phyloP scores from a whole-genome alignment of 169 alveolate species.

The Plasmodium adleri region DNA sequence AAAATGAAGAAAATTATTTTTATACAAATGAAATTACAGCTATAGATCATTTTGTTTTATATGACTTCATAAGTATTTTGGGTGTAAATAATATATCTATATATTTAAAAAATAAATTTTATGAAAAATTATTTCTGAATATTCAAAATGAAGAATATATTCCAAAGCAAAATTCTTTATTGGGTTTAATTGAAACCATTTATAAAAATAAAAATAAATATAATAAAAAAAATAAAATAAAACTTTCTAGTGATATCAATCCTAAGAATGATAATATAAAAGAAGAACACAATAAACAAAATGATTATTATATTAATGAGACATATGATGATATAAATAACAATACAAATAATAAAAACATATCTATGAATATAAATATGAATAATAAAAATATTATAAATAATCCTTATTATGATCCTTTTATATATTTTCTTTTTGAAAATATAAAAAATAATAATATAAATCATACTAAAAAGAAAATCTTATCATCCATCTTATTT shows the following conservation, averaged over 20 bases:
- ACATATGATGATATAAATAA: too few species aligned
- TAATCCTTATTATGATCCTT: background rate
- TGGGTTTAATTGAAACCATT: conserved; percentile 25
- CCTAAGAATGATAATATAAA: background rate
- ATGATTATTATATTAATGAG: too few species aligned
- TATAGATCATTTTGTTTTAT: conserved; percentile 39
- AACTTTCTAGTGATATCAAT: background rate
- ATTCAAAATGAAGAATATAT: conserved; percentile 44
- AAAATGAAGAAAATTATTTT: conserved; percentile 23
- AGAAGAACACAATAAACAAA: background rate
- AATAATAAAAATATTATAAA: too few species aligned
- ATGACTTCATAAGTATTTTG: conserved; percentile 18
- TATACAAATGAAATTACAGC: conserved; percentile 20
- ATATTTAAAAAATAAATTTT: conserved; percentile 58
- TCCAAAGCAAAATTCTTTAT: conserved; percentile 51
- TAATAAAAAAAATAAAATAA: background rate
- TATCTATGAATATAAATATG: too few species aligned
- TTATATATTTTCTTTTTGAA: conserved; percentile 1
- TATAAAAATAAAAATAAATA: conserved; percentile 44
- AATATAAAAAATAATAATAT: background rate
- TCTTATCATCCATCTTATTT: background rate
- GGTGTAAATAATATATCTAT: conserved; percentile 52
- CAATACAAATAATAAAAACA: too few species aligned
- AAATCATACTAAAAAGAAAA: conserved; percentile 3
- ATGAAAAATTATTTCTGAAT: conserved; percentile 12